Evolutionary conservation across 257 asterid species (phyloP), one percentile per base, ranked within the genome.

Genomic region (Penstemon eatonii): DNA sequence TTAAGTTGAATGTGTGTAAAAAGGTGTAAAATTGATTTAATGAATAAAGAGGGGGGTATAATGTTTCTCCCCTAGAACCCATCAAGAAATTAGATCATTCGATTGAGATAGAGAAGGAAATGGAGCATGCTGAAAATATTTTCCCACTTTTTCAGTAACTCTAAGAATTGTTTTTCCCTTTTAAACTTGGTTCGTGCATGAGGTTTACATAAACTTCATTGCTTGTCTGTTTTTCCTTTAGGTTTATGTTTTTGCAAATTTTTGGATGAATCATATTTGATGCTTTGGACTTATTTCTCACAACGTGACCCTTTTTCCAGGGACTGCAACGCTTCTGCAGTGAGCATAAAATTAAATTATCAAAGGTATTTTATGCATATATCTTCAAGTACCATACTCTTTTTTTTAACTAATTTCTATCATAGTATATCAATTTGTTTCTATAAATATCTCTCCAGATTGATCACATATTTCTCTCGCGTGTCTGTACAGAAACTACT

Each of bases 251-350:
- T 55, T 56, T 60, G 8, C 40, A 11, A 41, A 58, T 5, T 19
- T 58, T 53, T 8, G 8, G 66, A 65, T 42, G 15, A 67, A 13
- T 10, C 36, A 55, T 40, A 54, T 63, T 49, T 60, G 45, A 44
- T 51, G 18, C 38, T 45, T 65, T 55, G n/a, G 45, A 65, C 67
- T 73, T 60, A 56, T 67, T 60, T 67, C 51, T 15, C 13, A 54
- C n/a, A 42, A 60, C 4, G 43, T 67, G 25, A 61, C 65, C 64
- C 51, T 77, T 69, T 73, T 70, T 73, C 63, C 90, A 90, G 99
- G 97, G 99, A 63, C 88, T 93, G 86, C 99, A 93, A 71, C 96
- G 97, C 49, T 93, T 85, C 79, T 93, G 96, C 81, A 93, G 84
- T 54, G 97, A 93, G 82, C 95, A 90, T 73, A 93, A 85, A 79